Conservation (phyloP, 257 asterid genomes). For the Craterostigma plantagineum region DNA sequence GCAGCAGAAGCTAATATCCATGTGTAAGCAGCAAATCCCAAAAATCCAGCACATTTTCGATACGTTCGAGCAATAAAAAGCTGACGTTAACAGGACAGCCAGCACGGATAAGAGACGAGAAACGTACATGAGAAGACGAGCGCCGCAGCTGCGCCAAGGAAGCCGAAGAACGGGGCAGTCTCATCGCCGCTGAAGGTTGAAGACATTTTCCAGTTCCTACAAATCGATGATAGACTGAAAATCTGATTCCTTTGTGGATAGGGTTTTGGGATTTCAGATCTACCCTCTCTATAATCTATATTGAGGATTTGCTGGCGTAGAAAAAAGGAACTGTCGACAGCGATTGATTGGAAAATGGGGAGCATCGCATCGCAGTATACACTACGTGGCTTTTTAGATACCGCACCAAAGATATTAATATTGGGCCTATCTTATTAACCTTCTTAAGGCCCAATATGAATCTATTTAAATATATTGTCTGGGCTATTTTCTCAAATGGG, state of each 20-base stretch:
- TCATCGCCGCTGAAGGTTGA: constrained; percentile 53
- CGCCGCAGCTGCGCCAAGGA: constrained; percentile 57
- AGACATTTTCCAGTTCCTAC: constrained; percentile 17
- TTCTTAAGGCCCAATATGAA: too few species aligned
- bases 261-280: constrained; percentile 19
- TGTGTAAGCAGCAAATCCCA: background rate
- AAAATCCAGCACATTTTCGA: background rate
- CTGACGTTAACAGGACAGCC: too few species aligned
- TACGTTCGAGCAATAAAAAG: background rate
- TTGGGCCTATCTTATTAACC: background rate
- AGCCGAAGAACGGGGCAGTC: constrained; percentile 61
- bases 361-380: constrained; percentile 3
- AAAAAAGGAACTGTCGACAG: constrained; percentile 9
- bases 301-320: constrained; percentile 14
- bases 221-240: constrained; percentile 5
- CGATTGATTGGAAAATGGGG: constrained; percentile 9
- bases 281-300: background rate
- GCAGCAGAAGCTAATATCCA: background rate
- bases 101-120: background rate
- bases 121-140: constrained; percentile 46
- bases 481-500: background rate
- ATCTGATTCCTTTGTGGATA: constrained; percentile 1
- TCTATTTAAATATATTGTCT: background rate
- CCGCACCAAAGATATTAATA: background rate
- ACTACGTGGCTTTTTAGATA: constrained; percentile 16